Conservation (phyloP, 306 rosid species). For the Lathyrus tuberosus region DNA sequence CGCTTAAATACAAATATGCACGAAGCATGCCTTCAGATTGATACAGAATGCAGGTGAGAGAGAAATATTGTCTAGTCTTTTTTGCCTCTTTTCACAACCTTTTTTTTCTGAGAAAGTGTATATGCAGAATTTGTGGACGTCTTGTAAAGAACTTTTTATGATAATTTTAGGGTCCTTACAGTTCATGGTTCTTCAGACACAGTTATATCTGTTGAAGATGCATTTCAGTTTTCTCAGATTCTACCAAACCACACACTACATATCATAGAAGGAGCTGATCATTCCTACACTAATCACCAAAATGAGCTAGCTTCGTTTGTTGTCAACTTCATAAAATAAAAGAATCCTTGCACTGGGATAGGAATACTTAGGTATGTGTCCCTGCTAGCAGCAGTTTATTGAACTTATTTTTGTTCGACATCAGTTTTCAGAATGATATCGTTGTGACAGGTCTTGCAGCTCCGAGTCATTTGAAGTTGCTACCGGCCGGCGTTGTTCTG, state of each 20-base stretch:
- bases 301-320: slow-evolving; percentile 57
- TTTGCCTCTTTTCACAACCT: not conserved
- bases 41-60: slow-evolving; percentile 70
- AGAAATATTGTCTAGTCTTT: not conserved
- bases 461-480: slow-evolving; percentile 27
- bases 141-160: not conserved
- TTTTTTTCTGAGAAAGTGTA: not conserved
- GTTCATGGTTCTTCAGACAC: slow-evolving; percentile 78
- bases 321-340: slow-evolving; percentile 58
- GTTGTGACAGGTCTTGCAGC: slow-evolving; percentile 28
- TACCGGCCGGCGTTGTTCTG: not conserved
- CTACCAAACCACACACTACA: slow-evolving; percentile 77
- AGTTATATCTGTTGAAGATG: slow-evolving; percentile 58
- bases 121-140: slow-evolving; percentile 4
- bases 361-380: slow-evolving; percentile 38
- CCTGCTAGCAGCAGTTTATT: slow-evolving; percentile 21
- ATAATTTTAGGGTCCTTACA: slow-evolving; percentile 56
- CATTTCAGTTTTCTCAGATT: slow-evolving; percentile 62
- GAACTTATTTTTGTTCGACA: slow-evolving; percentile 3
- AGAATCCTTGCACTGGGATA: slow-evolving; percentile 50
- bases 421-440: slow-evolving; percentile 4
- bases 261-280: slow-evolving; percentile 69
- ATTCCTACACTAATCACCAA: slow-evolving; percentile 61
- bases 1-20: slow-evolving; percentile 72
- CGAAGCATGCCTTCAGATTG: slow-evolving; percentile 74